phyloP scores from a whole-genome alignment of 2,329 filamentous ascomycete species.

The Ophiostoma ulmi region DNA sequence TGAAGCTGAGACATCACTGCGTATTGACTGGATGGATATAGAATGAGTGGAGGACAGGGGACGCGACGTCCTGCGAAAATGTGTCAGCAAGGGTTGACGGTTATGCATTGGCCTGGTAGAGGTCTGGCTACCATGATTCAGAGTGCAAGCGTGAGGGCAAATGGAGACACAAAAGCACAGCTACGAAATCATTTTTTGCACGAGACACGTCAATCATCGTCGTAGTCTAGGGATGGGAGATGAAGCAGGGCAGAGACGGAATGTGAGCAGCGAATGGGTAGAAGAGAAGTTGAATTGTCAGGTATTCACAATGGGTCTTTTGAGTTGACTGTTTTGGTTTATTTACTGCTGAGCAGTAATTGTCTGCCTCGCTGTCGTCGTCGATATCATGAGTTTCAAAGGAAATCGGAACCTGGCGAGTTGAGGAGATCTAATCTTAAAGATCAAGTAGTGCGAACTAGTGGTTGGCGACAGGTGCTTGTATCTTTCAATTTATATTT shows the following conservation, averaged over 20 bases:
- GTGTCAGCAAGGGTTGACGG: constrained; percentile 6
- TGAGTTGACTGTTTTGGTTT: not conserved
- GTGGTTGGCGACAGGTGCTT: not conserved
- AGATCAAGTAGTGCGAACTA: not conserved
- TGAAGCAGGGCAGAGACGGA: constrained; percentile 11
- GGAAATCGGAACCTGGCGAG: not conserved
- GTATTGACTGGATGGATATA: not conserved
- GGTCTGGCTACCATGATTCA: not conserved
- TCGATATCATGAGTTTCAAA: not conserved
- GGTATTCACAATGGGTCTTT: not conserved
- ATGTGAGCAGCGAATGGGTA: not conserved
- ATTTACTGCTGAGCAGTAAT: not conserved
- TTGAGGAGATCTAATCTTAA: not conserved
- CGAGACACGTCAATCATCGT: not conserved
- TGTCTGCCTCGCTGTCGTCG: not conserved
- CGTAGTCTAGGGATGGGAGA: constrained; percentile 4
- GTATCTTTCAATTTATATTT: not conserved
- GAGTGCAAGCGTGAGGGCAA: not conserved
- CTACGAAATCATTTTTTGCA: not conserved
- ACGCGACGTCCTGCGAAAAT: constrained; percentile 1
- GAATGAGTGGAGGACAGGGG: constrained; percentile 6
- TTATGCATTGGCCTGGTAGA: not conserved
- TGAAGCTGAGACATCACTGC: constrained; percentile 1
- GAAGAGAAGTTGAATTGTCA: not conserved
- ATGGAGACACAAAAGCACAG: not conserved